phyloP scores from a whole-genome alignment of 805 yeast species.

The Candida piceae region DNA sequence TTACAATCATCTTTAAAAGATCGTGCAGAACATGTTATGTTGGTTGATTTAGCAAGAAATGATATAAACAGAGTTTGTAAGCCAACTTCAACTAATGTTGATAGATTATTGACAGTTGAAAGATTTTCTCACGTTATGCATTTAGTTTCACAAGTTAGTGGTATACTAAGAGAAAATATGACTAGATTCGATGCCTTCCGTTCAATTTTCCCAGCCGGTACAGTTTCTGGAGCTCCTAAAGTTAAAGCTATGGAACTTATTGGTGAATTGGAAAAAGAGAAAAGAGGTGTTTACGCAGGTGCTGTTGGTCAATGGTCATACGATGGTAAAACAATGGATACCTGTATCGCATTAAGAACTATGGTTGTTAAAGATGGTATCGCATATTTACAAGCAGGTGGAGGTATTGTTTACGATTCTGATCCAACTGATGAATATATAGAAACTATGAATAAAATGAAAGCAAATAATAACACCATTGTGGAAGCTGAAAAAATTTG shows the following conservation, averaged over 20 bases:
- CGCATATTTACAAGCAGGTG: conserved; percentile 97
- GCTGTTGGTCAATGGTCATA: conserved; percentile 99
- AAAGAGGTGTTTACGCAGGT: conserved; percentile 96
- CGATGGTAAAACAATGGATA: conserved; percentile 92
- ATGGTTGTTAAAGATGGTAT: conserved; percentile 90
- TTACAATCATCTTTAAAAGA: conserved; percentile 79
- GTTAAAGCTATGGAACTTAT: conserved; percentile 95
- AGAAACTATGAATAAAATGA: conserved; percentile 97
- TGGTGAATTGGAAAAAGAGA: conserved; percentile 83
- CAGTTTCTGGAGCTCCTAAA: conserved; percentile 98
- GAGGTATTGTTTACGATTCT: conserved; percentile 94
- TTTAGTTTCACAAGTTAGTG: conserved; percentile 90
- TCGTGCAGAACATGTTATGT: conserved; percentile 97
- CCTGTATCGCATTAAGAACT: conserved; percentile 95
- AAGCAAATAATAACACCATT: conserved; percentile 84
- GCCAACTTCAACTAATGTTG: conserved; percentile 80
- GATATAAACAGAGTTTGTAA: conserved; percentile 94
- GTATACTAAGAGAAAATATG: conserved; percentile 76
- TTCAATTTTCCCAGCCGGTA: conserved; percentile 98
- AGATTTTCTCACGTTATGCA: conserved; percentile 97
- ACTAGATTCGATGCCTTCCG: conserved; percentile 95
- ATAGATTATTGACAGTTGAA: conserved; percentile 82
- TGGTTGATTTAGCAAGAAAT: conserved; percentile 95
- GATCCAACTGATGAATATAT: conserved; percentile 93
- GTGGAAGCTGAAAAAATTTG: conserved; percentile 86